Evolutionary conservation across 2,329 filamentous ascomycete species (phyloP).

Genomic region (Zelopaecilomyces penicillatus): DNA sequence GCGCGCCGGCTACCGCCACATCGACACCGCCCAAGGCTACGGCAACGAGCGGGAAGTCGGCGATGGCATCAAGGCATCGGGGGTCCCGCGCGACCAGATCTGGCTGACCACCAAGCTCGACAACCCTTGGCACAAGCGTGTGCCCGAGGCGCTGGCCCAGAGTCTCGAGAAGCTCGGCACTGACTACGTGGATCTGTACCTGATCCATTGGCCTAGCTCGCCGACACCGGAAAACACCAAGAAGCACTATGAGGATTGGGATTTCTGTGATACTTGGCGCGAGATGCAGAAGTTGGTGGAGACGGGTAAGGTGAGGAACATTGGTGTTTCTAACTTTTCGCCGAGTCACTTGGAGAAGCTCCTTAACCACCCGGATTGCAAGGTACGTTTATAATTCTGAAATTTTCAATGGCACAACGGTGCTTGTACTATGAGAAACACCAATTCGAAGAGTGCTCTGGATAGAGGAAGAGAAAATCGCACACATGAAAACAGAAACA

Average conservation of each 20-base stretch:
- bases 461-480: too few relatives aligned
- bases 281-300: conserved; percentile 65
- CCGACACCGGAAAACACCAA: conserved; percentile 52
- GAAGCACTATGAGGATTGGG: conserved; percentile 69
- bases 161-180: conserved; percentile 53
- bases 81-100: conserved; percentile 56
- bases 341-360: conserved; percentile 74
- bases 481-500: too few relatives aligned
- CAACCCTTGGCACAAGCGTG: conserved; percentile 69
- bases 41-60: conserved; percentile 67
- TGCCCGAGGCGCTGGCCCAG: conserved; percentile 50
- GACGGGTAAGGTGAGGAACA: conserved; percentile 66
- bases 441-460: too few relatives aligned
- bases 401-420: too few relatives aligned
- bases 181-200: conserved; percentile 62
- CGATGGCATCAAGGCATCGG: conserved; percentile 53
- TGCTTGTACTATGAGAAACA: conserved; percentile 4
- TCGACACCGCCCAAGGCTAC: conserved; percentile 70
- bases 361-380: conserved; percentile 57
- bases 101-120: conserved; percentile 76
- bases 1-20: conserved; percentile 61
- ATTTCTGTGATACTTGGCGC: conserved; percentile 71
- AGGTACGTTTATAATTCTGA: conserved; percentile 65
- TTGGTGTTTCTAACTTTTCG: conserved; percentile 81
- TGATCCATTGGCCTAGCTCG: conserved; percentile 65